Conservation (phyloP, 441 rosid genomes). For the Manihot esculenta region DNA sequence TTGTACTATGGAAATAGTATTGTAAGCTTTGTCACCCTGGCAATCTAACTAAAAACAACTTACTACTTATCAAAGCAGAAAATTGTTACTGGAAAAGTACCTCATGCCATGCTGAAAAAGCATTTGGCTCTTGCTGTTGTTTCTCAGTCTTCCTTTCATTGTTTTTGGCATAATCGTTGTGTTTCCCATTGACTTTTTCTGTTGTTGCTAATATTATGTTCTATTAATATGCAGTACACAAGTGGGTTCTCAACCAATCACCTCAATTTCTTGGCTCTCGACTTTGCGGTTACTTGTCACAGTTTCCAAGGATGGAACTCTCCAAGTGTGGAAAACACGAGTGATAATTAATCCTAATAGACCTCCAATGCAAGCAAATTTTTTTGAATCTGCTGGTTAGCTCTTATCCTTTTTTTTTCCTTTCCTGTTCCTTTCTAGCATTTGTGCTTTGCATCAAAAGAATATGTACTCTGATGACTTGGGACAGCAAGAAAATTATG, state of each 20-base stretch:
- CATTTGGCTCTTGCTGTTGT: neutral
- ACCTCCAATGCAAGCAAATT: constrained; percentile 92
- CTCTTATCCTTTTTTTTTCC: neutral
- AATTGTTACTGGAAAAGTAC: constrained; percentile 1
- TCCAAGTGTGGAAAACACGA: constrained; percentile 97
- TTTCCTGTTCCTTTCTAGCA: neutral
- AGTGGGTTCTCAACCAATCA: constrained; percentile 96
- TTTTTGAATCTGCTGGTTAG: constrained; percentile 95
- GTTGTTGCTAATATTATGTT: neutral
- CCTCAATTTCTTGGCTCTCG: constrained; percentile 90
- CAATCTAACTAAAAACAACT: neutral
- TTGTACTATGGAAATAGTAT: neutral
- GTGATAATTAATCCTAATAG: constrained; percentile 81
- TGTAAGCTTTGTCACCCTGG: neutral
- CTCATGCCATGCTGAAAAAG: neutral
- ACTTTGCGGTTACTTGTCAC: constrained; percentile 82
- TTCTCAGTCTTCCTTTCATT: neutral
- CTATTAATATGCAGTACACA: constrained; percentile 58
- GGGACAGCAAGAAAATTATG: neutral
- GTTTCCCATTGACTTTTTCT: neutral
- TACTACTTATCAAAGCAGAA: too few species aligned
- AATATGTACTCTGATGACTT: constrained; percentile 2
- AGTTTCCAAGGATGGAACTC: constrained; percentile 87
- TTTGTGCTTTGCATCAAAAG: constrained; percentile 2
- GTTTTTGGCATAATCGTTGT: neutral